Percentiles rank a stretch among this genome's conserved stretches.
Conservation (phyloP, 2,329 filamentous ascomycete species). For the Alternaria longipes region DNA sequence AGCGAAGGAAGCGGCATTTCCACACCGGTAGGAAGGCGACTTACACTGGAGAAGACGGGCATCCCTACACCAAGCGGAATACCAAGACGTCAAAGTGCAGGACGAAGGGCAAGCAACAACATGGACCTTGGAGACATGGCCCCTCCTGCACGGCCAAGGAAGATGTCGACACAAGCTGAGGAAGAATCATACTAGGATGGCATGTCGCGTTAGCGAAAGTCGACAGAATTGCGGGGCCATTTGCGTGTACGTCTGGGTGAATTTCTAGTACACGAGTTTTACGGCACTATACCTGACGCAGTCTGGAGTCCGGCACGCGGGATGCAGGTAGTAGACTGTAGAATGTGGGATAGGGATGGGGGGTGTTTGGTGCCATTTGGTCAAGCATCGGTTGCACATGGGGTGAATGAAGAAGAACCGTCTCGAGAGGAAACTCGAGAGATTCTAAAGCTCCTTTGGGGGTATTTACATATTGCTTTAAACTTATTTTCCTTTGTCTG, state of each 20-base stretch:
- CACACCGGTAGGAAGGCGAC: constrained; percentile 57
- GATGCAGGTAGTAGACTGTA: constrained; percentile 22
- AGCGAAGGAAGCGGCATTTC: constrained; percentile 49
- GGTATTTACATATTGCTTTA: constrained; percentile 37
- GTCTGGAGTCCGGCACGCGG: constrained; percentile 24
- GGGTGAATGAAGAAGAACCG: constrained; percentile 3
- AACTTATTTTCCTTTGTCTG: constrained; percentile 42
- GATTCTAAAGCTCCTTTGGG: constrained; percentile 2
- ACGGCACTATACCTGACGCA: constrained; percentile 31
- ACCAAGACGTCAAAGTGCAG: constrained; percentile 63
- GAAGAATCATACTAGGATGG: constrained; percentile 64
- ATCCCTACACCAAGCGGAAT: constrained; percentile 61
- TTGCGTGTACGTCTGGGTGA: constrained; percentile 25
- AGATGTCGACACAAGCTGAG: constrained; percentile 61
- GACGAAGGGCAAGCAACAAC: constrained; percentile 50
- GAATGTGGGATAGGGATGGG: constrained; percentile 1
- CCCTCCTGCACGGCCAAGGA: constrained; percentile 58
- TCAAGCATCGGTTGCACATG: constrained; percentile 15
- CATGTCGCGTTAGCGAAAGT: constrained; percentile 8
- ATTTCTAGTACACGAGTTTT: constrained; percentile 33
- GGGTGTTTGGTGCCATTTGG: constrained; percentile 4
- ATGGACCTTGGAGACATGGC: constrained; percentile 57
- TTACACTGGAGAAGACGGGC: constrained; percentile 56
- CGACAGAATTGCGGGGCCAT: constrained; percentile 27
- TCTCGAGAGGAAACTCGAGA: not conserved